A percentile compares a stretch with the other conserved stretches of the same genome.
phyloP scores from a whole-genome alignment of 2,329 filamentous ascomycete genomes.

The Cladophialophora chaetospira region DNA sequence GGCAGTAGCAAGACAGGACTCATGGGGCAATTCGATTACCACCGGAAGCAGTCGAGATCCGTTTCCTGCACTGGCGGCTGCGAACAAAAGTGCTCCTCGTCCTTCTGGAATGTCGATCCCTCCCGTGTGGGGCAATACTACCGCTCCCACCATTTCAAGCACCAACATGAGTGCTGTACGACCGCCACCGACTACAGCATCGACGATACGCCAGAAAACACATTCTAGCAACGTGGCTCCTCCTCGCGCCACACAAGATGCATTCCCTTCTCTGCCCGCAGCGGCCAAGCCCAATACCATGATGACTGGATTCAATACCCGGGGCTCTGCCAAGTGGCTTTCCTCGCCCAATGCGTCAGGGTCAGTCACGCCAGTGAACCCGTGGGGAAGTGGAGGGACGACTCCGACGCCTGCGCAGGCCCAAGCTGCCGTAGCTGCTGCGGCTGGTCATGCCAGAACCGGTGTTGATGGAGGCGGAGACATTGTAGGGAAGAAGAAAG shows the following conservation, averaged over 20 bases:
- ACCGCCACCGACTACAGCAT: conserved; percentile 17
- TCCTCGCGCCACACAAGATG: conserved; percentile 52
- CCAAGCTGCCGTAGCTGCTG: conserved; percentile 16
- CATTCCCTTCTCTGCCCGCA: conserved; percentile 79
- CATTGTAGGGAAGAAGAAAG: conserved; percentile 32
- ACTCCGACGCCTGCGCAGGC: conserved; percentile 29
- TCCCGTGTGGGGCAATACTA: conserved; percentile 21
- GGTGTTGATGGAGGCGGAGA: conserved; percentile 31
- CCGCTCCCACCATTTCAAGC: conserved; percentile 32
- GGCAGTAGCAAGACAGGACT: conserved; percentile 57
- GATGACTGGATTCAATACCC: conserved; percentile 46
- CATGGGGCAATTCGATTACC: conserved; percentile 55
- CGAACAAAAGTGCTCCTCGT: conserved; percentile 37
- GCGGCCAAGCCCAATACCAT: conserved; percentile 69
- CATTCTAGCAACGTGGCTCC: conserved; percentile 28
- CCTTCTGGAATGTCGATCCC: conserved; percentile 13
- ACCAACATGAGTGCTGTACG: conserved; percentile 30
- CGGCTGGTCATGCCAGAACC: conserved; percentile 22
- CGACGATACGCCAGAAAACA: conserved; percentile 16
- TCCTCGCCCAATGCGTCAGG: conserved; percentile 36
- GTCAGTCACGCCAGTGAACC: conserved; percentile 37
- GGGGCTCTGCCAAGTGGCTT: conserved; percentile 50
- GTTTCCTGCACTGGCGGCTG: conserved; percentile 47
- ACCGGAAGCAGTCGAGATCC: conserved; percentile 43
- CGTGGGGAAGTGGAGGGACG: conserved; percentile 40